Evolutionary conservation across 345 rosid genomes (phyloP).

Genomic region (Xanthoceras sorbifolium): DNA sequence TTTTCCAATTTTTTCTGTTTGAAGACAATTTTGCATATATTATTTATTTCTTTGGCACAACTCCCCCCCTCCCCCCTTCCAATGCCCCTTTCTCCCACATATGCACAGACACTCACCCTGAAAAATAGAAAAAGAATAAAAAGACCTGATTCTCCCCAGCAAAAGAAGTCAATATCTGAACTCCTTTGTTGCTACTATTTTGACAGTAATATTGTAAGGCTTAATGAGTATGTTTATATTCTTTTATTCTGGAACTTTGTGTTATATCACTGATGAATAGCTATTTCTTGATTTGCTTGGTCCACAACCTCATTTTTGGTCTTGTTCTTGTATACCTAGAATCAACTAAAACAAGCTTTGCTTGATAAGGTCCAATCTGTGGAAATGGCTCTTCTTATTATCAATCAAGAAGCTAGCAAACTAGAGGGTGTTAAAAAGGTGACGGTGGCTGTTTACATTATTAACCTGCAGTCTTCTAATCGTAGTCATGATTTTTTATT

Average conservation of each 20-base stretch:
- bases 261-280: neutral
- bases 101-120: neutral
- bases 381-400: constrained; percentile 75
- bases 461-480: constrained; percentile 15
- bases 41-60: neutral
- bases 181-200: neutral
- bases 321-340: constrained; percentile 53
- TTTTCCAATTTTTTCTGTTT: neutral
- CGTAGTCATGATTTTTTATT: neutral
- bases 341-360: constrained; percentile 53
- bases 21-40: neutral
- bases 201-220: neutral
- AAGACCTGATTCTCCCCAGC: neutral
- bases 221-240: neutral
- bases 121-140: neutral
- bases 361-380: constrained; percentile 47
- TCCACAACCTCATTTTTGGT: constrained; percentile 22
- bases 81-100: neutral
- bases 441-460: constrained; percentile 28
- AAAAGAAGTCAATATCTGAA: neutral
- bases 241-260: neutral
- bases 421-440: constrained; percentile 71
- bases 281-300: constrained; percentile 17
- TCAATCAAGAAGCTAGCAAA: constrained; percentile 62
- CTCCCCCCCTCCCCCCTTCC: neutral